phyloP scores from a whole-genome alignment of 2,329 filamentous ascomycete species.

The Colletotrichum endophyticum region DNA sequence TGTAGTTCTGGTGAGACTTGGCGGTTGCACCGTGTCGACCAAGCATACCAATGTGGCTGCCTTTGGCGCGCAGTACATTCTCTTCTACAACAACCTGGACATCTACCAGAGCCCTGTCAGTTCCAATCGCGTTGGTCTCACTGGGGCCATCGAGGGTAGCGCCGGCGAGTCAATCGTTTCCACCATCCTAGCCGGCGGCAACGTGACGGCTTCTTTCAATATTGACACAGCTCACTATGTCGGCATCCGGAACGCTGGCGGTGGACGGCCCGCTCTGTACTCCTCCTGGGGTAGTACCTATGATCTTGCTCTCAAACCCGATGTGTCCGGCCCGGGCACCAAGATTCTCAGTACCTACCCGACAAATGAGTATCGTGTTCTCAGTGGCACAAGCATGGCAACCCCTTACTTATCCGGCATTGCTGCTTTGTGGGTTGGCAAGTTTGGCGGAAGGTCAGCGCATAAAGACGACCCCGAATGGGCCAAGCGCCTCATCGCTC shows the following conservation, averaged over 20 bases:
- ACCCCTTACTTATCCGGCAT: background rate
- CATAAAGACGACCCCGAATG: constrained; percentile 28
- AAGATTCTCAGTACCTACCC: constrained; percentile 5
- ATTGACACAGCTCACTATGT: background rate
- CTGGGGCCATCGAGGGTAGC: constrained; percentile 31
- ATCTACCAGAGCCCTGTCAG: background rate
- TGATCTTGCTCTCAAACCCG: constrained; percentile 1
- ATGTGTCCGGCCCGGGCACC: background rate
- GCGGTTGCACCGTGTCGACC: background rate
- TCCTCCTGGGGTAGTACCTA: constrained; percentile 46
- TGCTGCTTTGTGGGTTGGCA: constrained; percentile 1
- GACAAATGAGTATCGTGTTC: background rate
- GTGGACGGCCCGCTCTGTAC: constrained; percentile 28
- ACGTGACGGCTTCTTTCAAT: constrained; percentile 40
- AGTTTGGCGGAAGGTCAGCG: constrained; percentile 31
- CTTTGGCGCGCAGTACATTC: background rate
- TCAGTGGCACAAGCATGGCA: background rate
- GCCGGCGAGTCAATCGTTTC: constrained; percentile 29
- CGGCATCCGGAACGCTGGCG: background rate
- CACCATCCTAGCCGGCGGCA: constrained; percentile 40
- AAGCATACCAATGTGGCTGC: background rate
- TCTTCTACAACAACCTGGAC: background rate
- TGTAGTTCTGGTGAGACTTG: background rate
- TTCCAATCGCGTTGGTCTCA: background rate
- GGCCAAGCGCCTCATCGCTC: background rate